Evolutionary conservation across 139 green algal genomes (phyloP).

Genomic region (Tetraselmis chui): DNA sequence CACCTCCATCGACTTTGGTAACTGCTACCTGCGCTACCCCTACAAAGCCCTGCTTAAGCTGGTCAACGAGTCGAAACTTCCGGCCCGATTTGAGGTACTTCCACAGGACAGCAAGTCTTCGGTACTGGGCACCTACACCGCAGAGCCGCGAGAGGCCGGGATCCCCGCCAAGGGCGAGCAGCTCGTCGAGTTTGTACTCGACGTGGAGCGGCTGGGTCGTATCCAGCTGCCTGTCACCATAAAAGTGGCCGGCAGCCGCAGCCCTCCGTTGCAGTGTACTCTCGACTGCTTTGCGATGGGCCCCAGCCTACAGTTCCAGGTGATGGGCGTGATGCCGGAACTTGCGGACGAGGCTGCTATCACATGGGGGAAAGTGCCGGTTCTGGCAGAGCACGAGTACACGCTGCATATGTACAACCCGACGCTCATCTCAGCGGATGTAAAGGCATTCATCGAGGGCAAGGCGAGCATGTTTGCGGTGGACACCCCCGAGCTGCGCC

Average conservation of each 20-base stretch:
- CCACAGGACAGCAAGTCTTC: conserved; percentile 31
- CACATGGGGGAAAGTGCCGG: conserved; percentile 51
- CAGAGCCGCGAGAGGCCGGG: conserved; percentile 31
- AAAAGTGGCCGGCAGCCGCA: conserved; percentile 40
- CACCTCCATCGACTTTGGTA: conserved; percentile 55
- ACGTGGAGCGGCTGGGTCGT: conserved; percentile 46
- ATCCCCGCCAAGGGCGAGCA: conserved; percentile 46
- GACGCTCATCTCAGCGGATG: conserved; percentile 55
- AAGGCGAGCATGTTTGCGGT: conserved; percentile 54
- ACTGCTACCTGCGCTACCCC: conserved; percentile 57
- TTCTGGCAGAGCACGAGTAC: conserved; percentile 47
- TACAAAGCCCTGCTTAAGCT: conserved; percentile 52
- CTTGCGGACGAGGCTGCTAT: conserved; percentile 17
- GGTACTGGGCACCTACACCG: conserved; percentile 43
- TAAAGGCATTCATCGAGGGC: conserved; percentile 63
- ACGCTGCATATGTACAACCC: conserved; percentile 57
- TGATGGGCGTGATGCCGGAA: background rate
- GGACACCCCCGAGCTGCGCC: conserved; percentile 30
- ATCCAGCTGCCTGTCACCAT: conserved; percentile 59
- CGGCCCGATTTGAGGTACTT: conserved; percentile 65
- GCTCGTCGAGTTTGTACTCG: conserved; percentile 49
- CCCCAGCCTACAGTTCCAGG: conserved; percentile 47
- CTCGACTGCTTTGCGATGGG: conserved; percentile 55
- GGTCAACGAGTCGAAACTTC: conserved; percentile 64
- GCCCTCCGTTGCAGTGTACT: conserved; percentile 46